Conservation (phyloP, 2,329 filamentous ascomycete species). For the Fusarium pseudoanthophilum region DNA sequence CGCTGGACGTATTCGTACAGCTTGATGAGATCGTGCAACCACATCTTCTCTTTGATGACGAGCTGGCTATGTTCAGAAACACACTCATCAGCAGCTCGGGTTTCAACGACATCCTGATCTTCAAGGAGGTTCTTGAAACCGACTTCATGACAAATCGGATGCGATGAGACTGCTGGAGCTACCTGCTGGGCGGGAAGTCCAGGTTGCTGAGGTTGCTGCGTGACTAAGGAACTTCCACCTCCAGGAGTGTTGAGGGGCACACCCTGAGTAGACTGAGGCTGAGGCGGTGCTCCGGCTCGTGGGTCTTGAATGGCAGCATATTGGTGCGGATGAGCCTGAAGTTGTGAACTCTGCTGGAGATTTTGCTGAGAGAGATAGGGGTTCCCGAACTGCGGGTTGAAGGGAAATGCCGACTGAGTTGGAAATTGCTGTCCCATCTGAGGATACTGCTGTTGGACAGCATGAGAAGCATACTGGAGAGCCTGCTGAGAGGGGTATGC, state of each 20-base stretch:
- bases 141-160: not conserved
- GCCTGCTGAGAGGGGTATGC: not conserved
- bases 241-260: not conserved
- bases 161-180: not conserved
- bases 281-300: not conserved
- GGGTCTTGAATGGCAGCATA: not conserved
- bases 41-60: slow-evolving; percentile 9
- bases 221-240: not conserved
- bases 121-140: not conserved
- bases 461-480: not conserved
- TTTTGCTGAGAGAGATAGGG: not conserved
- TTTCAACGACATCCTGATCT: not conserved
- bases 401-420: not conserved
- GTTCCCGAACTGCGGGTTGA: not conserved
- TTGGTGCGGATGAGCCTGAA: not conserved
- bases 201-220: not conserved
- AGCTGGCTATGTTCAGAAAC: not conserved
- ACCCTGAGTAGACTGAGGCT: not conserved
- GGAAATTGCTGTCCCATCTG: not conserved
- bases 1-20: not conserved
- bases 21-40: slow-evolving; percentile 1
- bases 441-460: not conserved
- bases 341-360: not conserved
- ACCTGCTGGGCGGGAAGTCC: not conserved
- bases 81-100: not conserved